Conservation (phyloP, 192 early-diverging fungal species). For the Thamnidium elegans region DNA sequence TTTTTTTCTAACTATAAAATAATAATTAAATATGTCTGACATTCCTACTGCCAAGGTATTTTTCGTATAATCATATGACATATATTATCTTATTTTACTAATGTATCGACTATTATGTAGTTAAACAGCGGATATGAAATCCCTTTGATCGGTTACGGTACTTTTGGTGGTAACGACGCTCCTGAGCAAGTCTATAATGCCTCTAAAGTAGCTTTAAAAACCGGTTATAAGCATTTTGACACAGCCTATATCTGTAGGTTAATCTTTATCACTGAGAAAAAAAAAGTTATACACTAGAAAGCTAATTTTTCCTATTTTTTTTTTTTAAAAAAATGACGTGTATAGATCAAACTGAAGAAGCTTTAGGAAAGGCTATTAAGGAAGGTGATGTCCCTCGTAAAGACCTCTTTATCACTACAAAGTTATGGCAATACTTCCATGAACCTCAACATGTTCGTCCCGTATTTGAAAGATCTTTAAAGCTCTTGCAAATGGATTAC, state of each 20-base stretch:
- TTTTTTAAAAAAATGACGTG: not conserved
- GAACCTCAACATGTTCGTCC: slow-evolving; percentile 42
- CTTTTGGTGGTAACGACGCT: slow-evolving; percentile 28
- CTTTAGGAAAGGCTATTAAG: slow-evolving; percentile 59
- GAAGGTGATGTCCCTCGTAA: slow-evolving; percentile 58
- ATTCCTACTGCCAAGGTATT: slow-evolving; percentile 8
- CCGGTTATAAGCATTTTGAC: slow-evolving; percentile 29
- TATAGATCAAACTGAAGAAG: slow-evolving; percentile 17
- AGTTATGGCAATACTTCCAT: slow-evolving; percentile 60
- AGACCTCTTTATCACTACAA: slow-evolving; percentile 75
- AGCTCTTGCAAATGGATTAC: slow-evolving; percentile 58
- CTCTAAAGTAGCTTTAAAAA: slow-evolving; percentile 20
- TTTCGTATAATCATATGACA: too few relatives aligned
- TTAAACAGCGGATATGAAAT: slow-evolving; percentile 30
- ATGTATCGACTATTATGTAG: not conserved
- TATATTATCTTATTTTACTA: not conserved
- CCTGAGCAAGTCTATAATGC: slow-evolving; percentile 29
- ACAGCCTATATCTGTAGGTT: slow-evolving; percentile 27
- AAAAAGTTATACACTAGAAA: not conserved
- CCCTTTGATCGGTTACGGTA: slow-evolving; percentile 30
- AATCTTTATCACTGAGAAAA: too few relatives aligned
- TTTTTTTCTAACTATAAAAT: not conserved
- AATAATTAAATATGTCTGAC: not conserved
- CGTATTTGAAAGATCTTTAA: slow-evolving; percentile 50
- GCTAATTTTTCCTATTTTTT: not conserved